Conservation (phyloP, 2,329 filamentous ascomycete species). For the Stemphylium lycopersici region DNA sequence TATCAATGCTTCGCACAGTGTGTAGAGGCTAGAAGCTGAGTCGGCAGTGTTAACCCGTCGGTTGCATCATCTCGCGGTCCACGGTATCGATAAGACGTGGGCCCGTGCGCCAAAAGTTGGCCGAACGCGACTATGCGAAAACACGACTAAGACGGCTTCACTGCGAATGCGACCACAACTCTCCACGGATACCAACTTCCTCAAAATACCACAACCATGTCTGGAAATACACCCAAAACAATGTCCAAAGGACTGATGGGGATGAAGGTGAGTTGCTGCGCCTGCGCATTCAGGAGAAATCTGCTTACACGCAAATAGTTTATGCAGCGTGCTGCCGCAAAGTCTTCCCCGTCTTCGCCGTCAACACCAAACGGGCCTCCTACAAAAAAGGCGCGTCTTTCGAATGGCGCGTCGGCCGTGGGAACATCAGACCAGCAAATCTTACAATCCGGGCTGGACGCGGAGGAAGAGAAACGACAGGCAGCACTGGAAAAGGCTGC, state of each 20-base stretch:
- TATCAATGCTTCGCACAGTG: background rate
- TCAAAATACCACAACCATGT: constrained; percentile 26
- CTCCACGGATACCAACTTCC: background rate
- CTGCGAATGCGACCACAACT: background rate
- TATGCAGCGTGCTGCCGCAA: constrained; percentile 85
- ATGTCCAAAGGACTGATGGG: constrained; percentile 89
- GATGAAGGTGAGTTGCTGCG: constrained; percentile 69
- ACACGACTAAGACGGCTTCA: constrained; percentile 1
- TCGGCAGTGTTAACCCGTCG: background rate
- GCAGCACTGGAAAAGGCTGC: constrained; percentile 64
- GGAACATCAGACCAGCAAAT: constrained; percentile 59
- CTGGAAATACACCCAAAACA: constrained; percentile 56
- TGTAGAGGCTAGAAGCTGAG: background rate
- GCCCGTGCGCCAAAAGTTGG: constrained; percentile 11
- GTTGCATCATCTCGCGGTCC: background rate
- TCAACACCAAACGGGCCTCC: constrained; percentile 59
- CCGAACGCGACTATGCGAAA: constrained; percentile 10
- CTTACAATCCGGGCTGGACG: constrained; percentile 67
- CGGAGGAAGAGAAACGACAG: constrained; percentile 70
- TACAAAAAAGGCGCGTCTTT: constrained; percentile 69
- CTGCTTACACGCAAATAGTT: constrained; percentile 59
- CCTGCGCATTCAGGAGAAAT: background rate
- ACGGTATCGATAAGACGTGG: background rate
- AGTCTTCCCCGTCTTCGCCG: constrained; percentile 58
- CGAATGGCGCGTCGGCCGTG: constrained; percentile 47